Evolutionary conservation across 345 rosid genomes (phyloP).

Genomic region (Syzygium grande): DNA sequence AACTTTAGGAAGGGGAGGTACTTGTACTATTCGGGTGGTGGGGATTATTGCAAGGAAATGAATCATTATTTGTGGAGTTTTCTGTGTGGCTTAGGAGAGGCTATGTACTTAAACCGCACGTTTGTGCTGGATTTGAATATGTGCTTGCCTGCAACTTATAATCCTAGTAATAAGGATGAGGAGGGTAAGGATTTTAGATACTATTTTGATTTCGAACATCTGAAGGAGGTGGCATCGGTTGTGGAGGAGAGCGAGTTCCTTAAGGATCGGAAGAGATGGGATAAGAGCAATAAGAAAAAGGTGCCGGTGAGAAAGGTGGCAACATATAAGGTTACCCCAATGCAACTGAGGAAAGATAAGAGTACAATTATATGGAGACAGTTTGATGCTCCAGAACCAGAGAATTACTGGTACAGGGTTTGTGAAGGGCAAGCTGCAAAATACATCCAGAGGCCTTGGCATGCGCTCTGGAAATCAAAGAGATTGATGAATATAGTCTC

Average conservation of each 20-base stretch:
- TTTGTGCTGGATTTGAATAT: constrained; percentile 88
- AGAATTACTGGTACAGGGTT: constrained; percentile 90
- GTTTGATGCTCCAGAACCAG: constrained; percentile 89
- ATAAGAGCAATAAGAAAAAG: constrained; percentile 55
- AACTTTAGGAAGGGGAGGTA: constrained; percentile 76
- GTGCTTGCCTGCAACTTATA: constrained; percentile 63
- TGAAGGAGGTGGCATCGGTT: constrained; percentile 67
- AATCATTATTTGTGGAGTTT: constrained; percentile 93
- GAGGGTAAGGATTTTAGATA: constrained; percentile 88
- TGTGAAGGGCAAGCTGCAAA: constrained; percentile 89
- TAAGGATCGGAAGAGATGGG: constrained; percentile 83
- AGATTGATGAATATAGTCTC: constrained; percentile 88
- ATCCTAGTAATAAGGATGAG: constrained; percentile 60
- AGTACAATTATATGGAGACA: constrained; percentile 85
- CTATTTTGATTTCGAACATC: constrained; percentile 91
- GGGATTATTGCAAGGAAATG: constrained; percentile 94
- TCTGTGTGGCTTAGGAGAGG: constrained; percentile 94
- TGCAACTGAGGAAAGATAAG: constrained; percentile 76
- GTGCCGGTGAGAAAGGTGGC: constrained; percentile 62
- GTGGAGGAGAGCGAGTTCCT: constrained; percentile 81
- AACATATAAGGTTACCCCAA: constrained; percentile 59
- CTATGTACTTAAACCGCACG: constrained; percentile 84
- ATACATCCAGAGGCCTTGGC: constrained; percentile 84
- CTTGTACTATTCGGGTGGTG: constrained; percentile 83
- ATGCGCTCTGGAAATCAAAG: constrained; percentile 89